phyloP scores from a whole-genome alignment of 805 yeast genomes.

The Kluyveromyces siamensis region DNA sequence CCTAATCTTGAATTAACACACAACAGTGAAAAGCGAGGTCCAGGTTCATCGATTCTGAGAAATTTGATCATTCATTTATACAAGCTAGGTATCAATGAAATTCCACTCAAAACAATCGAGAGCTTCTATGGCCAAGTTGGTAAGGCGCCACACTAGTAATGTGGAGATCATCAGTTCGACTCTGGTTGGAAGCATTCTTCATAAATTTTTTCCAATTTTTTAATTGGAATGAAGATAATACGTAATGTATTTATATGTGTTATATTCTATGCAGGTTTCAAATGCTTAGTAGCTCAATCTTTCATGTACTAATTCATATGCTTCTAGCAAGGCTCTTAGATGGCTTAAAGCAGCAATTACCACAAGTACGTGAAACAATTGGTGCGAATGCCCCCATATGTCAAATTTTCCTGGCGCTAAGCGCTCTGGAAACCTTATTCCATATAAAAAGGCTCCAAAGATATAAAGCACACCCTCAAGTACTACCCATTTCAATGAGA shows the following conservation, averaged over 20 bases:
- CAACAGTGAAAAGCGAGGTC: too few species aligned
- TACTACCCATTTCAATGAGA: slow-evolving; percentile 53
- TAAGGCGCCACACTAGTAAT: slow-evolving; percentile 86
- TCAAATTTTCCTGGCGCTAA: slow-evolving; percentile 56
- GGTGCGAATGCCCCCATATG: slow-evolving; percentile 74
- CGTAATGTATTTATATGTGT: too few species aligned
- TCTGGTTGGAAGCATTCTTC: slow-evolving; percentile 57
- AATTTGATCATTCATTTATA: too few species aligned
- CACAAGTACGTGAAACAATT: slow-evolving; percentile 70
- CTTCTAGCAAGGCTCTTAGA: slow-evolving; percentile 48
- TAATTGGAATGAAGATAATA: too few species aligned
- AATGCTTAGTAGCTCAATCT: slow-evolving; percentile 1
- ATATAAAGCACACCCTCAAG: slow-evolving; percentile 70
- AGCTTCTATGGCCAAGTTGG: slow-evolving; percentile 60
- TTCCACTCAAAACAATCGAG: too few species aligned
- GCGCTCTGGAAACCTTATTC: slow-evolving; percentile 70
- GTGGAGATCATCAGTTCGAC: slow-evolving; percentile 78
- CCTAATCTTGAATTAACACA: neutral
- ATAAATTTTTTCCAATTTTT: too few species aligned
- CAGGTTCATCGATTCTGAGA: too few species aligned
- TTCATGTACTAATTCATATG: slow-evolving; percentile 44
- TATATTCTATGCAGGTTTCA: too few species aligned
- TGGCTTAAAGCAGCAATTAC: slow-evolving; percentile 73
- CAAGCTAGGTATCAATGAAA: too few species aligned
- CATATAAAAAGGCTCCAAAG: slow-evolving; percentile 72